Percentiles rank a stretch among this genome's conserved stretches.
Conservation (phyloP, 805 yeast genomes). For the Monosporozyma yasuniensis region DNA sequence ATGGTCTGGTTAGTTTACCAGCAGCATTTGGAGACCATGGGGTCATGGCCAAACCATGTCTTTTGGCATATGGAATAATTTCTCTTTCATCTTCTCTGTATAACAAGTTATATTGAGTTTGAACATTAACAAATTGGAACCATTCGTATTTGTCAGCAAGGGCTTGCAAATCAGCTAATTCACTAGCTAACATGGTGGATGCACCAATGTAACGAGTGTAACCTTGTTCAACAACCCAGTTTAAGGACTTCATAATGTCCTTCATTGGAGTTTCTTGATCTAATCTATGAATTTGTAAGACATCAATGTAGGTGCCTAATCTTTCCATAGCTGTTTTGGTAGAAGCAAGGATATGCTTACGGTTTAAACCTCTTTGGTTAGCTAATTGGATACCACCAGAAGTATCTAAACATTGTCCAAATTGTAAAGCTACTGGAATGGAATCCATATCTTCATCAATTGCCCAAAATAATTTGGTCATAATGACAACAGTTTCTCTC, state of each 20-base stretch:
- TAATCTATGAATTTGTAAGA: constrained; percentile 48
- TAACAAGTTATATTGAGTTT: constrained; percentile 45
- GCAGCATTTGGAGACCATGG: constrained; percentile 56
- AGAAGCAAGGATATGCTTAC: constrained; percentile 42
- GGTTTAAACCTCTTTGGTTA: constrained; percentile 36
- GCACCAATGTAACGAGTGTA: constrained; percentile 49
- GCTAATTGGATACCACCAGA: constrained; percentile 12
- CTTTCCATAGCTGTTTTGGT: constrained; percentile 34
- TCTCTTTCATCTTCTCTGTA: constrained; percentile 60
- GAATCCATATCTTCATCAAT: constrained; percentile 5
- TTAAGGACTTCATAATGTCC: constrained; percentile 50
- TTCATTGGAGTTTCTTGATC: constrained; percentile 41
- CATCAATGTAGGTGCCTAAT: constrained; percentile 45
- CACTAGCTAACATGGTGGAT: constrained; percentile 46
- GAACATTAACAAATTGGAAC: constrained; percentile 49
- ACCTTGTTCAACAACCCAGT: constrained; percentile 42
- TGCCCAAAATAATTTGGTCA: constrained; percentile 2
- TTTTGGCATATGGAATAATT: constrained; percentile 46
- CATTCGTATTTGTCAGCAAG: constrained; percentile 36
- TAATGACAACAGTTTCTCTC: constrained; percentile 5
- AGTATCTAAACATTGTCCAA: background rate
- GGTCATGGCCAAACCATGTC: constrained; percentile 43
- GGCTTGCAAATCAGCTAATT: constrained; percentile 45
- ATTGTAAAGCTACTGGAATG: background rate
- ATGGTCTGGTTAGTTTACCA: constrained; percentile 46